Evolutionary conservation across 345 rosid genomes (phyloP), one percentile per base, ranked within the genome.

Genomic region (Euphorbia tirucalli): DNA sequence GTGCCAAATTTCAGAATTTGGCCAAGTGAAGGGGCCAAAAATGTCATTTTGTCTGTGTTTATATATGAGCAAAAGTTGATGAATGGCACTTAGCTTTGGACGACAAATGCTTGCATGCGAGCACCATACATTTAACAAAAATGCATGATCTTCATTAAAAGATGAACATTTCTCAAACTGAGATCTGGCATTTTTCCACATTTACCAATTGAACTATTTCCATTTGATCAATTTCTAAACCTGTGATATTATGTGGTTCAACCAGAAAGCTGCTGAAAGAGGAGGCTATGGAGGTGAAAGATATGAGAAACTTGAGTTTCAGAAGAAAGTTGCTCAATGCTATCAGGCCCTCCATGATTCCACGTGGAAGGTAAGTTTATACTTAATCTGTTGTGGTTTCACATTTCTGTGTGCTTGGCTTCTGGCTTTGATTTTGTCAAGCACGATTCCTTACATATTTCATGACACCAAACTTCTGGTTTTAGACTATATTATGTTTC

Each of bases 221-320:
- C 37, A 5, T 15, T 21, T 32, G 25, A 44, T 13, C 21, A 52
- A 50, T 8, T 7, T 70, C 37, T 62, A 62, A 30, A 30, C 16
- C 15, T 56, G 16, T 30, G 61, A 46, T 75, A 39, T 37, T 37
- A 35, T 46, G 49, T 25, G 4, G 3, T 11, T 25, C 31, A 25
- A 39, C 46, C 87, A 90, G 87, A 90, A 82, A 89, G 97, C 98
- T 74, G 92, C 97, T 0, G 92, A 92, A 75, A 90, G 98, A 85
- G 97, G 98, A 71, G 99, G 97, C 68, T 92, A 89, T 65, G 97
- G 99, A 46, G 90, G 80, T 24, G 99, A 94, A 90, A 87, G 97
- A 75, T 94, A 94, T 27, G 99, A 94, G 74, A 82, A 78, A 31
- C 84, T 92, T 30, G 97, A 94, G 77, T 90, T 94, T 81, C 97